Evolutionary conservation across 2,329 filamentous ascomycete species (phyloP).

Genomic region (Colletotrichum abscissum): DNA sequence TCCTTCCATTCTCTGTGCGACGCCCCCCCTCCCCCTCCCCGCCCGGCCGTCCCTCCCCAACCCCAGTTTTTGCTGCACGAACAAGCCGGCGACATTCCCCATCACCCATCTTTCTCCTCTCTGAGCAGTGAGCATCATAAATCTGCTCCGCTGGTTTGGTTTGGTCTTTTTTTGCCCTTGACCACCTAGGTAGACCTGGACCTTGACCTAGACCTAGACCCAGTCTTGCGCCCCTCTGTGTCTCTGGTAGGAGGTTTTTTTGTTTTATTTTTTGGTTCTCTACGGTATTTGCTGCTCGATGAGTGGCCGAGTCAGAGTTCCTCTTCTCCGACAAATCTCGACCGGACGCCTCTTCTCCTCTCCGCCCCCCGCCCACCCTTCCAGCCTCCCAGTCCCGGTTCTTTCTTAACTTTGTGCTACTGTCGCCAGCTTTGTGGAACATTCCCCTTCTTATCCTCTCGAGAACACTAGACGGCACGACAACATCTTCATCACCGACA

Average conservation of each 20-base stretch:
- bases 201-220: slow-evolving; percentile 1
- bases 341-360: slow-evolving; percentile 21
- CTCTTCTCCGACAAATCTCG: slow-evolving; percentile 19
- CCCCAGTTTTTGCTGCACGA: slow-evolving; percentile 35
- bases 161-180: slow-evolving; percentile 8
- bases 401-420: neutral
- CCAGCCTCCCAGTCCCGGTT: neutral
- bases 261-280: neutral
- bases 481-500: neutral
- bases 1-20: neutral
- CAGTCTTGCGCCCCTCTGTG: slow-evolving; percentile 8
- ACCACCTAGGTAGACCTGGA: neutral
- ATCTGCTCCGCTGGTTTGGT: slow-evolving; percentile 29
- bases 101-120: slow-evolving; percentile 18
- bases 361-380: neutral
- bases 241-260: neutral
- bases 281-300: slow-evolving; percentile 4
- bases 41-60: slow-evolving; percentile 21
- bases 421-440: neutral
- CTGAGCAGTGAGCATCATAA: slow-evolving; percentile 19
- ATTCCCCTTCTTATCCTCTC: neutral
- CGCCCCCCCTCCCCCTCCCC: slow-evolving; percentile 10
- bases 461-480: neutral
- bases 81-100: slow-evolving; percentile 31
- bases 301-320: slow-evolving; percentile 18